Conservation (phyloP, 768 basidiomycete species). For the Podaxis sp. region DNA sequence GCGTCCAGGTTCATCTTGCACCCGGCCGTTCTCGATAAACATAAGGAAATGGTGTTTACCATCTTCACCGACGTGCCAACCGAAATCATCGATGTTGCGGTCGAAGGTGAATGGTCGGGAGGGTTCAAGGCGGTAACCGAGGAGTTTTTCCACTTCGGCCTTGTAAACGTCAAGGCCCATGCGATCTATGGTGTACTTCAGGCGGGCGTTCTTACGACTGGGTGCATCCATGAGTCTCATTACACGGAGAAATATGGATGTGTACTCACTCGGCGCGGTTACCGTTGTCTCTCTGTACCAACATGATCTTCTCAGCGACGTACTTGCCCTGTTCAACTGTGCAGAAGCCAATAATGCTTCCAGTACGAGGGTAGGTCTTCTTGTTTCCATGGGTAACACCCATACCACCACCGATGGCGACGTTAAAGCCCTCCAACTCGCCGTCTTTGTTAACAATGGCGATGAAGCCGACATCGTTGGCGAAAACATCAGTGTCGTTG, state of each 20-base stretch:
- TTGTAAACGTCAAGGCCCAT: slow-evolving; percentile 90
- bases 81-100: slow-evolving; percentile 90
- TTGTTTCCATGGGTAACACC: slow-evolving; percentile 99
- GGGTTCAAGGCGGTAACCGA: slow-evolving; percentile 76
- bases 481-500: slow-evolving; percentile 95
- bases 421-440: slow-evolving; percentile 89
- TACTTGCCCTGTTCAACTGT: slow-evolving; percentile 80
- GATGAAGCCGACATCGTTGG: slow-evolving; percentile 96
- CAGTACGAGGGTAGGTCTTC: slow-evolving; percentile 94
- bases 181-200: slow-evolving; percentile 97
- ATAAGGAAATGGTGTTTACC: slow-evolving; percentile 89
- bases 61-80: slow-evolving; percentile 87
- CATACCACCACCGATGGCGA: slow-evolving; percentile 95
- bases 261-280: slow-evolving; percentile 85
- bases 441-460: slow-evolving; percentile 81
- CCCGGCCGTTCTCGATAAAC: slow-evolving; percentile 97
- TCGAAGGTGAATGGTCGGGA: slow-evolving; percentile 80
- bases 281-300: slow-evolving; percentile 93
- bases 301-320: slow-evolving; percentile 91
- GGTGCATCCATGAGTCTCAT: slow-evolving; percentile 7
- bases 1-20: slow-evolving; percentile 89
- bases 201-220: slow-evolving; percentile 80
- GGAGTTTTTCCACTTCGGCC: slow-evolving; percentile 83
- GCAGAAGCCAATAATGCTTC: slow-evolving; percentile 90
- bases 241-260: neutral